Base-by-base conservation (phyloP, 345 rosid genomes). In the thale cress (Arabidopsis thaliana) region DNA sequence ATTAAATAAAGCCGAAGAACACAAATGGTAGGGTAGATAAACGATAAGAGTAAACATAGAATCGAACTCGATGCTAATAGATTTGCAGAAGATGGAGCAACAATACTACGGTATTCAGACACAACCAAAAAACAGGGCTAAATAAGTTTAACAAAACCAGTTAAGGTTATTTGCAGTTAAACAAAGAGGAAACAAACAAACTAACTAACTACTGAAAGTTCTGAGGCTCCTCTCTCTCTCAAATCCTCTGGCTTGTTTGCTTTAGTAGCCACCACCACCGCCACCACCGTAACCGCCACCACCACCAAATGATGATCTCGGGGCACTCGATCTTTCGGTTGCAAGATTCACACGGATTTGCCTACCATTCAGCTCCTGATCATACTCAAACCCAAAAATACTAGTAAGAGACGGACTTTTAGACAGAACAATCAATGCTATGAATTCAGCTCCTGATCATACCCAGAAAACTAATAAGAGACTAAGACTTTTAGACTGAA, bases 291-390 rank as follows among this genome's bases (percentile, higher is more conserved):
- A 67, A 10, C 81, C 79, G 36, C 65, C 45, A 37, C 41, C 55
- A 13, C 75, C 73, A 25, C 79, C 83, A 45, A 25, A 51, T 6
- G 23, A 67, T 20, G 80, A 40, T 52, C 84, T 75, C 6, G 86
- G 82, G 11, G 64, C 67, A 69, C 79, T 50, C 5, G 86, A 34
- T 73, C 85, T 82, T 0, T 84, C 89, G 24, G 56, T 78, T 1
- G 93, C 96, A 57, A 9, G 73, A 65, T 81, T 83, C 69, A 90
- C 93, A 3, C 93, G 91, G 69, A 88, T 85, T 53, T 60, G 78
- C 44, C 90, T 72, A 32, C 93, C 93, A 8, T 82, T 62, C 36
- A 89, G 13, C 65, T 50, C 55, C 93, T 88, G 83, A 40, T 20
- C 30, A 58, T 25, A 60, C 11, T 64, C 58, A 65, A 46, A 59